Evolutionary conservation across 495 filamentous ascomycete genomes (phyloP).

Genomic region (Neurospora sp.): DNA sequence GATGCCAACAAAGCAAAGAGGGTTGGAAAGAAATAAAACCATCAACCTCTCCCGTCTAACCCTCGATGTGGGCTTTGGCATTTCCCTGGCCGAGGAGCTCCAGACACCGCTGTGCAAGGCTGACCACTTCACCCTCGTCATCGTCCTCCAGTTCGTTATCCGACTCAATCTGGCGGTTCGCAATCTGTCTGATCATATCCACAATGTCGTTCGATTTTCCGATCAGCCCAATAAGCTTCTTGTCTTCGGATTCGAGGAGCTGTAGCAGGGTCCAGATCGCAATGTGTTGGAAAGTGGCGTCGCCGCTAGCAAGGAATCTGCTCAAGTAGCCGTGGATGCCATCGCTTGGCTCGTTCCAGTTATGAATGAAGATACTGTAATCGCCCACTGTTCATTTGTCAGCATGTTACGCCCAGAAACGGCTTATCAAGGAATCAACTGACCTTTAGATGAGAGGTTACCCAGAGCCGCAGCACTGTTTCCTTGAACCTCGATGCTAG

Average conservation of each 20-base stretch:
- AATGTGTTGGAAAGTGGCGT: slow-evolving; percentile 97
- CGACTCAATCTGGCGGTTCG: slow-evolving; percentile 80
- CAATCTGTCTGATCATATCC: slow-evolving; percentile 79
- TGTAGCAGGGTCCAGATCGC: slow-evolving; percentile 97
- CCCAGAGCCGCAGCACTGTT: slow-evolving; percentile 95
- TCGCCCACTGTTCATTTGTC: slow-evolving; percentile 61
- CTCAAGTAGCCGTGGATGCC: slow-evolving; percentile 92
- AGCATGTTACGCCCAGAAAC: background rate
- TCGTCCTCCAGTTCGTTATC: slow-evolving; percentile 82
- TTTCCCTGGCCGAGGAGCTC: slow-evolving; percentile 64
- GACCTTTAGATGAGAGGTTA: slow-evolving; percentile 95
- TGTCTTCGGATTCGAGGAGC: slow-evolving; percentile 87
- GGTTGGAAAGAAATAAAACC: slow-evolving; percentile 1
- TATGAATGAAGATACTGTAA: slow-evolving; percentile 88
- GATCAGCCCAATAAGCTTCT: slow-evolving; percentile 72
- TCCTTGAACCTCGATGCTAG: slow-evolving; percentile 95
- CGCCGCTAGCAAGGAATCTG: slow-evolving; percentile 85
- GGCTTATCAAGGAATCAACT: slow-evolving; percentile 8
- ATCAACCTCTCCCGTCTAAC: slow-evolving; percentile 20
- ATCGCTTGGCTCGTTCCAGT: slow-evolving; percentile 85
- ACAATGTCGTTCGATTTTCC: slow-evolving; percentile 80
- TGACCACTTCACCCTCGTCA: slow-evolving; percentile 85
- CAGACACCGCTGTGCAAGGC: slow-evolving; percentile 77
- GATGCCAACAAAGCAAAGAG: slow-evolving; percentile 17
- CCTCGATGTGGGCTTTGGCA: slow-evolving; percentile 47